Base-by-base conservation (phyloP, 1,284 basidiomycete genomes). In the Ganoderma resinaceum region DNA sequence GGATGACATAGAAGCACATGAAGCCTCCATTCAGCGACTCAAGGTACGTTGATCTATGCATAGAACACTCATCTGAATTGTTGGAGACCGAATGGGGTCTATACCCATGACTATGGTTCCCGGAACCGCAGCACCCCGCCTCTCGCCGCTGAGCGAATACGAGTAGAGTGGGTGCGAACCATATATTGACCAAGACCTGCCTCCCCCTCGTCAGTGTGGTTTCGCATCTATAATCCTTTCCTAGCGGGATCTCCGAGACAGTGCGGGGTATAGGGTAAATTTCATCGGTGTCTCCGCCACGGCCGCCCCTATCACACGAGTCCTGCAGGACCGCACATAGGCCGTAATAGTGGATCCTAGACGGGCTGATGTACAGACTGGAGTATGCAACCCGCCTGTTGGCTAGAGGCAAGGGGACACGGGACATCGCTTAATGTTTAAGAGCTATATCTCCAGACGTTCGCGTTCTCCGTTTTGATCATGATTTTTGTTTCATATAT, bases 1-100 rank as follows among this genome's bases (percentile, higher is more conserved):
- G 74, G 96, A 98, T 75, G 96, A 98, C 76, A 89, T 97, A 55
- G 97, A 98, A 80, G 97, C 97, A 0, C 95, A 98, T 78, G 95
- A 97, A 78, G 97, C 96, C 20, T 96, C 93, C 52, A 92, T 97
- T 72, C 91, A 93, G 76, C 88, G 97, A 14, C 84, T 95, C 66
- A 93, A 94, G 82, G 92, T 92, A 72, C 58, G 81, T 61, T 33
- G 4, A 11, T 20, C 26, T n/a, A 16, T n/a, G n/a, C n/a, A n/a
- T n/a, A n/a, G n/a, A 31, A n/a, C 6, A 46, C 46, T 49, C 8
- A 26, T 11, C 11, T 5, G 8, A 9, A 9, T 12, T 12, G 23
- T 11, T 11, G 23, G 46, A 26, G 46, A 12, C 14, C 23, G 23
- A 20, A 14, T 26, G 23, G 14, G 23, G 9, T 26, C 23, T 12